These are phyloP conservation scores for Gastrolobium bilobum DNA, from an alignment of 306 rosid genomes.

Conservation along the genomic window DNA sequence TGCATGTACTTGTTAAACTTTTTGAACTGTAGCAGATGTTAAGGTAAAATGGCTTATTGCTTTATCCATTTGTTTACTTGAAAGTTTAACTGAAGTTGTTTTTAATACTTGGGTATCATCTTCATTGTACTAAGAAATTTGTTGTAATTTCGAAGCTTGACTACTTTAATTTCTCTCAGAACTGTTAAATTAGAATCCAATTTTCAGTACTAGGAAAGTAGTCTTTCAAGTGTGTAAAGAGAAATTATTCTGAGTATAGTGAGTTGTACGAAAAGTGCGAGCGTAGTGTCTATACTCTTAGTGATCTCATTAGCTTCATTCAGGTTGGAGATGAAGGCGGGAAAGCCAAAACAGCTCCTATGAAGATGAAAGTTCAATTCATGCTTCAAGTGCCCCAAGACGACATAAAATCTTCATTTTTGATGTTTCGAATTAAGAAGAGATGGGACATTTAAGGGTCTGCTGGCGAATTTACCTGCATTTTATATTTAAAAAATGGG, in stretches of 20 bases:
- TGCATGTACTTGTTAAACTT: slow-evolving; percentile 16
- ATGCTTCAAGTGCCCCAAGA: slow-evolving; percentile 99
- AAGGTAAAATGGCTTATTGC: slow-evolving; percentile 32
- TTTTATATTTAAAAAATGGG: slow-evolving; percentile 13
- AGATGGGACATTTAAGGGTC: slow-evolving; percentile 85
- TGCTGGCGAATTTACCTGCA: slow-evolving; percentile 1
- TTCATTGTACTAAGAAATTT: slow-evolving; percentile 26
- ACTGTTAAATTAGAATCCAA: slow-evolving; percentile 34
- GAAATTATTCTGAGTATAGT: slow-evolving; percentile 8
- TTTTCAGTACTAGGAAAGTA: slow-evolving; percentile 21
- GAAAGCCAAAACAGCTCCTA: slow-evolving; percentile 87
- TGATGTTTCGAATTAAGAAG: slow-evolving; percentile 94
- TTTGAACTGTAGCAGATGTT: slow-evolving; percentile 21
- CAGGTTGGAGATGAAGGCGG: slow-evolving; percentile 97
- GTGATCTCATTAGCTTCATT: slow-evolving; percentile 41
- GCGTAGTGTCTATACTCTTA: slow-evolving; percentile 21
- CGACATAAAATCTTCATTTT: slow-evolving; percentile 75
- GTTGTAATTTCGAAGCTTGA: not conserved
- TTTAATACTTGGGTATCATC: not conserved
- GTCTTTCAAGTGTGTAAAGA: slow-evolving; percentile 24
- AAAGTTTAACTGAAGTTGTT: slow-evolving; percentile 7
- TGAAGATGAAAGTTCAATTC: slow-evolving; percentile 96
- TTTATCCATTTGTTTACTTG: slow-evolving; percentile 7
- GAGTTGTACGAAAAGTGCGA: slow-evolving; percentile 9
- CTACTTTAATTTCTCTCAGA: not conserved